phyloP scores from a whole-genome alignment of 2,329 filamentous ascomycete genomes.

The Colletotrichum agaves region DNA sequence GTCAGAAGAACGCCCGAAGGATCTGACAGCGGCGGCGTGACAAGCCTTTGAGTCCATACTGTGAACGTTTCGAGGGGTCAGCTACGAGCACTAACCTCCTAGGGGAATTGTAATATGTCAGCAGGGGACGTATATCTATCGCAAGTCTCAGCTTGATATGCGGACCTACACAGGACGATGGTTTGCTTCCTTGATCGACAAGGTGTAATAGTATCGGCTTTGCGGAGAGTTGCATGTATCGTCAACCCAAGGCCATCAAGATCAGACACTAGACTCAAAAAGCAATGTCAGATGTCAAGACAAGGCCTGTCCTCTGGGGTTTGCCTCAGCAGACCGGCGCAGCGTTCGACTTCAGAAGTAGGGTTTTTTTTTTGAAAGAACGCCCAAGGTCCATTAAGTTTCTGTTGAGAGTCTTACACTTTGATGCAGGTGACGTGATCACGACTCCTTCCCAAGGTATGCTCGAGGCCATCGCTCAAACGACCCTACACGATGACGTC shows the following conservation, averaged over 20 bases:
- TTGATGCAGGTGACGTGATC: constrained; percentile 67
- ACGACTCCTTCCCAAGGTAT: constrained; percentile 77
- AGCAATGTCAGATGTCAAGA: constrained; percentile 1
- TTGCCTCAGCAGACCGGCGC: constrained; percentile 26
- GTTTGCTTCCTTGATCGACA: no score
- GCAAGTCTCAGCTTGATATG: no score
- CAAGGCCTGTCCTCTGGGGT: constrained; percentile 32
- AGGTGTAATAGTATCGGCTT: no score
- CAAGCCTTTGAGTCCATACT: not conserved
- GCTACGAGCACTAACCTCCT: not conserved
- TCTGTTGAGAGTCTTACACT: not conserved
- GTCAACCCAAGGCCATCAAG: not conserved
- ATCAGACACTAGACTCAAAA: not conserved
- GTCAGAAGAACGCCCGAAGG: not conserved
- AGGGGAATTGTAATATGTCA: not conserved
- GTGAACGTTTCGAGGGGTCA: not conserved
- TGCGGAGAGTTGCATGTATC: no score
- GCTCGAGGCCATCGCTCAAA: constrained; percentile 75
- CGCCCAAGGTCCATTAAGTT: not conserved
- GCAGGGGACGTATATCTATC: not conserved
- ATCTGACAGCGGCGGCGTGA: not conserved
- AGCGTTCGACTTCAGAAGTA: constrained; percentile 37
- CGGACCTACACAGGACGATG: no score
- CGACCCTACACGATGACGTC: constrained; percentile 81
- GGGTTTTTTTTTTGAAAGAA: not conserved